A percentile compares a stretch with the other conserved stretches of the same genome.
Conservation (phyloP, 805 yeast genomes). For the Cyberlindnera lachancei region DNA sequence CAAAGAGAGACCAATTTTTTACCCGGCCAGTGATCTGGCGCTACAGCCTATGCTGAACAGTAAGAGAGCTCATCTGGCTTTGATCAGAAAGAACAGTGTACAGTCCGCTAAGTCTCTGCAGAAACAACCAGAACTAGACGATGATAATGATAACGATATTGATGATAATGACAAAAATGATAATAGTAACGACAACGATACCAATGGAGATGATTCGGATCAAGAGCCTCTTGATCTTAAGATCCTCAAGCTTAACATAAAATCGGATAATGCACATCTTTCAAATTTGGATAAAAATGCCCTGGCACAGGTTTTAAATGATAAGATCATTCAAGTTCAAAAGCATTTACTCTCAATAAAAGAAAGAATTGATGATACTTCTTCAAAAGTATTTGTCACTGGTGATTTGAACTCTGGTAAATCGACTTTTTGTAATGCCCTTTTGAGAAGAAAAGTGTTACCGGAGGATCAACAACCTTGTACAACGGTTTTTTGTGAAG, state of each 20-base stretch:
- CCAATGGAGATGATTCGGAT: slow-evolving; percentile 13
- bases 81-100: slow-evolving; percentile 36
- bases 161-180: slow-evolving; percentile 16
- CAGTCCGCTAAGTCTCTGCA: slow-evolving; percentile 13
- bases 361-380: slow-evolving; percentile 82
- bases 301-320: slow-evolving; percentile 59
- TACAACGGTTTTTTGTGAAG: slow-evolving; percentile 93
- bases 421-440: slow-evolving; percentile 89
- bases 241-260: slow-evolving; percentile 55
- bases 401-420: slow-evolving; percentile 97
- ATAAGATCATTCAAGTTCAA: slow-evolving; percentile 55
- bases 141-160: slow-evolving; percentile 13
- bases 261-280: slow-evolving; percentile 39
- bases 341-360: slow-evolving; percentile 65
- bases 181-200: slow-evolving; percentile 15
- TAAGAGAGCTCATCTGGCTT: slow-evolving; percentile 43
- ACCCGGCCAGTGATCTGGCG: slow-evolving; percentile 41
- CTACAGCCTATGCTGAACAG: slow-evolving; percentile 33
- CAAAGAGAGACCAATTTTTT: slow-evolving; percentile 50
- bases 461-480: slow-evolving; percentile 99
- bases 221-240: slow-evolving; percentile 37
- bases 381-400: slow-evolving; percentile 90
- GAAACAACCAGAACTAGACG: slow-evolving; percentile 16
- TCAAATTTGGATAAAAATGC: slow-evolving; percentile 59
- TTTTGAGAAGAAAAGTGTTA: slow-evolving; percentile 64